Evolutionary conservation across 495 filamentous ascomycete species (phyloP).

Genomic region (Lepidopterella palustris): DNA sequence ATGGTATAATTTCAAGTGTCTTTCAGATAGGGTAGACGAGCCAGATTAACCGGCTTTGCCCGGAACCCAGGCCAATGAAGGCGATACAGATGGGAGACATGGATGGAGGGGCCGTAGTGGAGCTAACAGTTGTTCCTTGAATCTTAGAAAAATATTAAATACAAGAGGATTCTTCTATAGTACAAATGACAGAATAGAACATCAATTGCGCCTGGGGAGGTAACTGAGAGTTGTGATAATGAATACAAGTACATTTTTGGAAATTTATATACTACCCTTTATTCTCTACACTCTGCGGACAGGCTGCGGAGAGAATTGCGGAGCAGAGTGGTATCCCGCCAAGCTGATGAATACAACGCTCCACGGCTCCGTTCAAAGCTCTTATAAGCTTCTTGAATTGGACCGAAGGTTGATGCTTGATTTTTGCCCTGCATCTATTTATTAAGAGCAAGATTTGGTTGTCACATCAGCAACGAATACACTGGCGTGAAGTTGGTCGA

Average conservation of each 20-base stretch:
- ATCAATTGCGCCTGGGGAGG: not conserved
- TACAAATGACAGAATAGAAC: not conserved
- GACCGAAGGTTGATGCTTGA: too few relatives aligned
- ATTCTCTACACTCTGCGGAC: constrained; percentile 11
- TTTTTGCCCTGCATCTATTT: too few relatives aligned
- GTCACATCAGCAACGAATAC: too few relatives aligned
- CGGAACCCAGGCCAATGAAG: constrained; percentile 52
- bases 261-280: too few relatives aligned
- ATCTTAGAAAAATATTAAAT: not conserved
- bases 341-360: not conserved
- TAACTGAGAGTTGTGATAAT: not conserved
- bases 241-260: not conserved
- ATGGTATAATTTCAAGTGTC: constrained; percentile 43
- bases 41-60: constrained; percentile 46
- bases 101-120: not conserved
- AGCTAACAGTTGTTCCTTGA: too few relatives aligned
- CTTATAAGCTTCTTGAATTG: too few relatives aligned
- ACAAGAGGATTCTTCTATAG: not conserved
- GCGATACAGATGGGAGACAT: constrained; percentile 51
- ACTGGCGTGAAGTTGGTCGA: too few relatives aligned
- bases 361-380: too few relatives aligned
- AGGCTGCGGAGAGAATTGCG: not conserved
- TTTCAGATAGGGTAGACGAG: constrained; percentile 52
- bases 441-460: too few relatives aligned
- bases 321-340: not conserved